These are phyloP conservation scores for Melanopsichium pennsylvanicum DNA, from an alignment of 1,284 basidiomycete species.

Conservation along the genomic window DNA sequence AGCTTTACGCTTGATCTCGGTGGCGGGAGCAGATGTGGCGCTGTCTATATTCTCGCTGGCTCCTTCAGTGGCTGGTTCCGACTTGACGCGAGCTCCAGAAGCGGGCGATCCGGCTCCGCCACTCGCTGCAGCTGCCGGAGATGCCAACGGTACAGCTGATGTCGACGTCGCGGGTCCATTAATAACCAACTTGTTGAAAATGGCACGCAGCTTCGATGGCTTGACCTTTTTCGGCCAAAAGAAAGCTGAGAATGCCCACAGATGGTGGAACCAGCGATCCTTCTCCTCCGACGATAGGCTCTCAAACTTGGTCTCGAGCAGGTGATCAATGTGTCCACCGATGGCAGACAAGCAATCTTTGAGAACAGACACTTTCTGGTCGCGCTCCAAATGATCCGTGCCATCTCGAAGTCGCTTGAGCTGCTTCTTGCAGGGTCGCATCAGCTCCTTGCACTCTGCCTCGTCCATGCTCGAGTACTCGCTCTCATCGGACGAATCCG, in stretches of 20 bases:
- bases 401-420: slow-evolving; percentile 90
- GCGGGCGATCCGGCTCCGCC: slow-evolving; percentile 17
- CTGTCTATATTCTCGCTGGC: slow-evolving; percentile 19
- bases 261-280: slow-evolving; percentile 87
- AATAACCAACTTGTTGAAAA: slow-evolving; percentile 58
- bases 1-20: slow-evolving; percentile 39
- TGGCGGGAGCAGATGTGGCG: slow-evolving; percentile 3
- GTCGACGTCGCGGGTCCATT: slow-evolving; percentile 25
- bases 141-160: slow-evolving; percentile 3
- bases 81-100: slow-evolving; percentile 13
- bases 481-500: slow-evolving; percentile 53
- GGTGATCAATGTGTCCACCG: slow-evolving; percentile 86
- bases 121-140: not conserved
- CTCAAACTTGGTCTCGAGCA: slow-evolving; percentile 75
- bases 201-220: slow-evolving; percentile 56
- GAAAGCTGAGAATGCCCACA: slow-evolving; percentile 84
- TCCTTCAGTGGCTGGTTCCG: slow-evolving; percentile 15
- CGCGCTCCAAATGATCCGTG: slow-evolving; percentile 87
- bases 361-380: slow-evolving; percentile 92
- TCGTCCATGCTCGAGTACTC: slow-evolving; percentile 85
- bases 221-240: slow-evolving; percentile 91
- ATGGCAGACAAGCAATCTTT: slow-evolving; percentile 95
- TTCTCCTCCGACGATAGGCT: slow-evolving; percentile 78
- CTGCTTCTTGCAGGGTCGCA: slow-evolving; percentile 96
- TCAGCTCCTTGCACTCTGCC: slow-evolving; percentile 87